These are phyloP conservation scores for Leccinum pallidistipes DNA, from an alignment of 1,284 basidiomycete genomes.

Conservation along the genomic window DNA sequence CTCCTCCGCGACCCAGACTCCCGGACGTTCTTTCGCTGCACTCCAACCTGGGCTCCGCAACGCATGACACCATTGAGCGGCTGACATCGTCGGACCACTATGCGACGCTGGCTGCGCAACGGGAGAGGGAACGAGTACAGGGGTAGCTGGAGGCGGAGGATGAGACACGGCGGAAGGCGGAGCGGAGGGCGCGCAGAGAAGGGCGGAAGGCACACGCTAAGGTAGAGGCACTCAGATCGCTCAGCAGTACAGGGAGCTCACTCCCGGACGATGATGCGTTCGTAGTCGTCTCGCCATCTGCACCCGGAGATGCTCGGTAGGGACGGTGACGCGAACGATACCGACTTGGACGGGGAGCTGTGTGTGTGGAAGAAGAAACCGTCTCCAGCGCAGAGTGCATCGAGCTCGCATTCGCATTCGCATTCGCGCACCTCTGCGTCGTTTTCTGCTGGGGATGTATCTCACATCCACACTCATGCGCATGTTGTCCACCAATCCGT, in stretches of 20 bases:
- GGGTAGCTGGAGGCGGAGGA: conserved; percentile 38
- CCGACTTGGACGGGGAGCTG: conserved; percentile 56
- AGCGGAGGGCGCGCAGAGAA: conserved; percentile 44
- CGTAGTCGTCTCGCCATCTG: conserved; percentile 33
- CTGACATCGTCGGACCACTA: conserved; percentile 39
- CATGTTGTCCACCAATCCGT: conserved; percentile 15
- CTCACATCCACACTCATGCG: not conserved
- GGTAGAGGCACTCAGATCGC: conserved; percentile 39
- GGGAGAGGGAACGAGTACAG: conserved; percentile 31
- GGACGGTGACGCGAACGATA: conserved; percentile 44
- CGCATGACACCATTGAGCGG: conserved; percentile 45
- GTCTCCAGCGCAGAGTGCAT: too few relatives aligned
- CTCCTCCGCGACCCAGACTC: conserved; percentile 50
- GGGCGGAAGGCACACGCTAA: conserved; percentile 50
- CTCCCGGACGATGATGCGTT: conserved; percentile 39
- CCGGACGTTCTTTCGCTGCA: conserved; percentile 62
- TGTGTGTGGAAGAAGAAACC: too few relatives aligned
- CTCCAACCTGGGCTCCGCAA: conserved; percentile 51
- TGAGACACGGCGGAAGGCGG: conserved; percentile 45
- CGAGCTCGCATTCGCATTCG: too few relatives aligned
- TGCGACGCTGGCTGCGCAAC: conserved; percentile 35
- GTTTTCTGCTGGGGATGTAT: too few relatives aligned
- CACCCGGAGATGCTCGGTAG: not conserved
- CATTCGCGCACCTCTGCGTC: too few relatives aligned
- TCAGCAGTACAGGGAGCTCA: conserved; percentile 28